Evolutionary conservation across 108 stramenopile genomes (phyloP), one percentile per base, ranked within the genome.

Genomic region (Schizochytrium sp.): DNA sequence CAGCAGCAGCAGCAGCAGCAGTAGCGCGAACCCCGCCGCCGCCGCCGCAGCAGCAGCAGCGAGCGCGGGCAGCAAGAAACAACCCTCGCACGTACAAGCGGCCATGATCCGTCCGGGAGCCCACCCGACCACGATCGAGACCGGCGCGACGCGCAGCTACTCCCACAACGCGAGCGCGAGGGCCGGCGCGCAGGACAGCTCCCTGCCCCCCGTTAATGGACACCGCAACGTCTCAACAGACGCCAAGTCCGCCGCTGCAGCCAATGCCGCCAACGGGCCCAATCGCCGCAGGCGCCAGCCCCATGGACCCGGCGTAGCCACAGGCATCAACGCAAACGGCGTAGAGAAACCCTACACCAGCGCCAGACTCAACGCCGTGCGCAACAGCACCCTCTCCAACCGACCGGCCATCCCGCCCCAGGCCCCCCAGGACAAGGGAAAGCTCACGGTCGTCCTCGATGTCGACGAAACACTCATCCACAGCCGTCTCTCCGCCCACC

Each of bases 381-480:
- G 76, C 76, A 83, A 83, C 76, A 21, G 19, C 45, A 83, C 48
- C 76, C 76, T 83, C 48, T 53, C 45, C 25, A 47, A 2, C 48
- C 76, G 76, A 10, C 51, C 76, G 18, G 76, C 51, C 23, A 53
- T 83, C 76, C 76, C 76, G 76, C 76, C 76, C 45, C 76, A 47
- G 76, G 51, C 48, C 0, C 18, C 51, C 16, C 48, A 83, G 76
- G 76, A 83, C 4, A 10, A 45, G 14, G 76, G 76, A 43, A 47
- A 53, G 51, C 76, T 83, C 48, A 83, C 76, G 0, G 97, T 99
- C 8, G 97, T 99, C 34, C 93, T 99, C 29, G 99, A 99, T 89
- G 96, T 98, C 94, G 99, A 99, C 90, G 99, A 99, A 92, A 99
- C 98, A 58, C 92, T 99, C 59, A 97, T 99, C 87, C 99, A 99